phyloP scores from a whole-genome alignment of 441 rosid genomes.

The Brassica balearica region DNA sequence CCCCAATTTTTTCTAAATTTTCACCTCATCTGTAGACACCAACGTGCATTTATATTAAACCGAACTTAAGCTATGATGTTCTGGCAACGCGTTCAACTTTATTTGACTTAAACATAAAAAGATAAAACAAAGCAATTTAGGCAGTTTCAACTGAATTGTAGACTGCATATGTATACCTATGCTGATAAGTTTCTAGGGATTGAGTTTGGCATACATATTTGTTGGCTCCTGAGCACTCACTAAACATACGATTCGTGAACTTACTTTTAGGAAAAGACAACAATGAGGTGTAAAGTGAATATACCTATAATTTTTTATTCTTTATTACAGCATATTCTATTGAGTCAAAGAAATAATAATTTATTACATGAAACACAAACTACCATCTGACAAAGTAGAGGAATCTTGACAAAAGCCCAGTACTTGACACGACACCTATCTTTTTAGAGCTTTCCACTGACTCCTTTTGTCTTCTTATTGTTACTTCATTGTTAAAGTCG shows the following conservation, averaged over 20 bases:
- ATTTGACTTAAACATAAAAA: background rate
- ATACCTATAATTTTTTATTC: no score
- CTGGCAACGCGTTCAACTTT: background rate
- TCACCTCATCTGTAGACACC: background rate
- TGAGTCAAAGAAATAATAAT: no score
- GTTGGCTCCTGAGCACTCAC: no score
- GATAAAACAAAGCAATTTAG: background rate
- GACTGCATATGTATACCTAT: background rate
- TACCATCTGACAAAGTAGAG: constrained; percentile 23
- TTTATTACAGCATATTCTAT: no score
- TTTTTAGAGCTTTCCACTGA: background rate
- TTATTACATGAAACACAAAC: no score
- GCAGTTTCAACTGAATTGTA: background rate
- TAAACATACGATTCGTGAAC: no score
- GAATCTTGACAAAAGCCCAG: constrained; percentile 36
- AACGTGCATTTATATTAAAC: background rate
- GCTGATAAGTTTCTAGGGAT: background rate
- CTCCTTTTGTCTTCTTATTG: no score
- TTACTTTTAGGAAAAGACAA: no score
- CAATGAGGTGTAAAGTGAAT: no score
- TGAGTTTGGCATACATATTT: background rate
- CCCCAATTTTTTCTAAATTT: constrained; percentile 50
- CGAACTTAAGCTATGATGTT: background rate
- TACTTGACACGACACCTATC: constrained; percentile 36
- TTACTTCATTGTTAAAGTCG: no score